Conservation (phyloP, 768 basidiomycete species). For the Terana coerulea region DNA sequence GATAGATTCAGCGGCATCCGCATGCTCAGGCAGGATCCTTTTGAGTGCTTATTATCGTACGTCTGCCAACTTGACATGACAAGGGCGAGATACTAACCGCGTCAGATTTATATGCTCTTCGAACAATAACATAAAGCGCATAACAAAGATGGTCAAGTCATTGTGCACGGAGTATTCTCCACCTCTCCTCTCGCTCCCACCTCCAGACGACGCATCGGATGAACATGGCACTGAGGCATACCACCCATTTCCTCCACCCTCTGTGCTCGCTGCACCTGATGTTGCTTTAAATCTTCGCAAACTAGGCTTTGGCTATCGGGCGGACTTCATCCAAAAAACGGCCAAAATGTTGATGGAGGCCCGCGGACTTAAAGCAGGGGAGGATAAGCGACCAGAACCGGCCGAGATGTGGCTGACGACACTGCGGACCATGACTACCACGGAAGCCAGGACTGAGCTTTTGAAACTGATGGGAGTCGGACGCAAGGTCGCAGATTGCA, state of each 20-base stretch:
- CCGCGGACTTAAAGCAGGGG: slow-evolving; percentile 31
- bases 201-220: slow-evolving; percentile 16
- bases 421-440: slow-evolving; percentile 47
- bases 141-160: slow-evolving; percentile 87
- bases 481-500: slow-evolving; percentile 94
- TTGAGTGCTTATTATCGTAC: slow-evolving; percentile 93
- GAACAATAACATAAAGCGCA: slow-evolving; percentile 94
- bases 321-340: slow-evolving; percentile 82
- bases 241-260: slow-evolving; percentile 84
- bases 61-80: slow-evolving; percentile 22
- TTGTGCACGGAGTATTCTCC: slow-evolving; percentile 78
- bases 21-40: slow-evolving; percentile 89
- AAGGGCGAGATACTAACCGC: neutral
- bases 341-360: slow-evolving; percentile 70
- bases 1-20: slow-evolving; percentile 77
- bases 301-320: slow-evolving; percentile 95
- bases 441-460: slow-evolving; percentile 68
- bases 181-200: slow-evolving; percentile 50
- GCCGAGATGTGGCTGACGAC: slow-evolving; percentile 59
- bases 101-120: slow-evolving; percentile 94
- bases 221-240: slow-evolving; percentile 35
- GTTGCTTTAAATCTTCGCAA: slow-evolving; percentile 65
- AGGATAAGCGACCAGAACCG: slow-evolving; percentile 32
- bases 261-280: slow-evolving; percentile 51
- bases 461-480: slow-evolving; percentile 89